phyloP scores from a whole-genome alignment of 441 rosid species.

The Gossypium davidsonii region DNA sequence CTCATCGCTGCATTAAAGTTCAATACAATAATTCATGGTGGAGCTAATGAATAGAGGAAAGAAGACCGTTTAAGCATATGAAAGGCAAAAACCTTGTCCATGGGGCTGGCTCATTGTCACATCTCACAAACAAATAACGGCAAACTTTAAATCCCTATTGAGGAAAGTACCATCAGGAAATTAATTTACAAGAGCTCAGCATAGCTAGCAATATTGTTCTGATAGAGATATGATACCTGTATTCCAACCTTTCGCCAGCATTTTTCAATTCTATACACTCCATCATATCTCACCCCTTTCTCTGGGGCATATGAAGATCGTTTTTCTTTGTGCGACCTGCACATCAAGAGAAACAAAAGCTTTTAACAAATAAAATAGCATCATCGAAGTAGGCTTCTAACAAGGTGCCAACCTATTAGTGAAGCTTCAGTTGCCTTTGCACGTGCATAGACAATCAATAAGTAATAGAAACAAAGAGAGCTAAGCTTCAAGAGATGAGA shows the following conservation, averaged over 20 bases:
- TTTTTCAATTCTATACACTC: slow-evolving; percentile 54
- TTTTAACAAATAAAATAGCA: background rate
- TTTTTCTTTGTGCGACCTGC: slow-evolving; percentile 58
- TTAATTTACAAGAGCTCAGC: background rate
- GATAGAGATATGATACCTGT: slow-evolving; percentile 29
- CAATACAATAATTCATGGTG: background rate
- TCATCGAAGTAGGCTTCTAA: background rate
- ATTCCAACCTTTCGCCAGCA: slow-evolving; percentile 62
- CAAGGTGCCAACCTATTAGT: background rate
- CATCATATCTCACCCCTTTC: slow-evolving; percentile 55
- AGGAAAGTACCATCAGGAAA: slow-evolving; percentile 7
- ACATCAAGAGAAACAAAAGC: background rate
- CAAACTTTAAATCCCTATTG: slow-evolving; percentile 53
- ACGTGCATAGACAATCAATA: background rate
- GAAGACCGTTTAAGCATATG: background rate
- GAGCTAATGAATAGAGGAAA: background rate
- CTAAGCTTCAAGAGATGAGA: background rate
- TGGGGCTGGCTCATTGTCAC: slow-evolving; percentile 72
- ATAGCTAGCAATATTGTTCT: background rate
- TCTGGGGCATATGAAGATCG: slow-evolving; percentile 61
- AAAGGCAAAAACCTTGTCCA: slow-evolving; percentile 52
- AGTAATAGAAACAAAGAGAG: background rate
- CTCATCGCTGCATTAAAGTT: slow-evolving; percentile 34
- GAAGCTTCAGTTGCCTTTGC: background rate
- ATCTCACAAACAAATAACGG: slow-evolving; percentile 59